These are phyloP conservation scores for Verticillium tricorpus DNA, from an alignment of 2,329 filamentous ascomycete genomes.

Conservation along the genomic window DNA sequence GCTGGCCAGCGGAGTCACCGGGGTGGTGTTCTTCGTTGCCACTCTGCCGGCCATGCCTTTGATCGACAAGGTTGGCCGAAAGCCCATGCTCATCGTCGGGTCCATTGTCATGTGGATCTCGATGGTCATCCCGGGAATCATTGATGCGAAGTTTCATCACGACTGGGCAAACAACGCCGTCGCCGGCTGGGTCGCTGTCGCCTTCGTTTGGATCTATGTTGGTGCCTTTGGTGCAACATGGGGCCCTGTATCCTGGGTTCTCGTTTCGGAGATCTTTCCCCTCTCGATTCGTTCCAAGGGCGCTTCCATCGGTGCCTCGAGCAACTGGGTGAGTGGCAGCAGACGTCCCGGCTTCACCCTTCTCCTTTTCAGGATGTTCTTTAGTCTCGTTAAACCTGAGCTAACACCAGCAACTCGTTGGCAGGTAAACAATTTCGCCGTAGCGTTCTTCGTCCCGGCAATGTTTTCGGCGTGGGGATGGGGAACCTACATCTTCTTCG, in stretches of 20 bases:
- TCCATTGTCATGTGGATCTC: conserved; percentile 32
- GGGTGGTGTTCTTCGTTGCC: conserved; percentile 42
- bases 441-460: conserved; percentile 39
- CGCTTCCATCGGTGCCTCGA: conserved; percentile 34
- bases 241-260: conserved; percentile 28
- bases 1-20: conserved; percentile 59
- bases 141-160: conserved; percentile 31
- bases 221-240: conserved; percentile 24
- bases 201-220: conserved; percentile 25
- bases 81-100: conserved; percentile 31
- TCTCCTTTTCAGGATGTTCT: too few relatives aligned
- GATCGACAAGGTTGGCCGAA: conserved; percentile 35
- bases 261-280: conserved; percentile 33
- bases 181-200: conserved; percentile 33
- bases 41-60: conserved; percentile 27
- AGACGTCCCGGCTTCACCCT: too few relatives aligned
- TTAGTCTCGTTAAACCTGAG: background rate
- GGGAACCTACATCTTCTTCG: conserved; percentile 56
- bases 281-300: conserved; percentile 32
- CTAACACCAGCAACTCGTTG: background rate
- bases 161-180: conserved; percentile 29
- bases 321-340: conserved; percentile 30
- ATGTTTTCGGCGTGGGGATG: conserved; percentile 37
- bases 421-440: conserved; percentile 39
- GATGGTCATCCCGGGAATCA: conserved; percentile 34